Evolutionary conservation across 352 stramenopile genomes (phyloP), one percentile per base, ranked within the genome.

Genomic region (Elongisporangium anandrum): DNA sequence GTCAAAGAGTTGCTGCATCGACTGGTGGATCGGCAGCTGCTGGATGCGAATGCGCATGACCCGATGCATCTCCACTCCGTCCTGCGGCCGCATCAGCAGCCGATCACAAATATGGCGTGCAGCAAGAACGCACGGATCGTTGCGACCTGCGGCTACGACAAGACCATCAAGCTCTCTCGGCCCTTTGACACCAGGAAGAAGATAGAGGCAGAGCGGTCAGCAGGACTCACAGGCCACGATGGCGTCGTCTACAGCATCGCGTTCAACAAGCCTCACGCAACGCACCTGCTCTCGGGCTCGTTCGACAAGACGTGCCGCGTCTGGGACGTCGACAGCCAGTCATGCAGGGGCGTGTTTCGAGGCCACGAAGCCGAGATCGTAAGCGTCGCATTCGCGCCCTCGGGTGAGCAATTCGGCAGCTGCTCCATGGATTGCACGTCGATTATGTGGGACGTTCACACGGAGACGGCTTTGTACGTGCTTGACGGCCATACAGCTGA

Each of bases 231-330:
- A 6, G 84, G 81, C 1, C 84, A 93, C 34, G 76, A 87, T 4
- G 70, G 75, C 17, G 76, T 88, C 9, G 84, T 91, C 48, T 93
- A 83, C 60, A 80, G 76, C 53, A 52, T 90, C 51, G 63, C 79
- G 1, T 88, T 93, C 60, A 84, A 87, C 54, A 72, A 56, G 4
- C 78, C 80, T 4, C 73, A 79, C 26, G 67, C 77, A 6, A 76
- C 66, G 4, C 72, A 68, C 26, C 62, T 90, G 24, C 60, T 90
- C 16, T 90, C 81, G 0, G 84, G 84, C 3, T 91, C 84, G 19
- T 93, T 91, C 52, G 84, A 93, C 68, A 90, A 88, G 66, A 89
- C 79, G 4, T 91, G 81, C 50, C 73, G 84, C 3, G 53, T 93
- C 41, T 93, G 84, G 81, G 71, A 92, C 59, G 66, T 84, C 13